phyloP scores from a whole-genome alignment of 768 basidiomycete genomes.

The Inosperma sp. region DNA sequence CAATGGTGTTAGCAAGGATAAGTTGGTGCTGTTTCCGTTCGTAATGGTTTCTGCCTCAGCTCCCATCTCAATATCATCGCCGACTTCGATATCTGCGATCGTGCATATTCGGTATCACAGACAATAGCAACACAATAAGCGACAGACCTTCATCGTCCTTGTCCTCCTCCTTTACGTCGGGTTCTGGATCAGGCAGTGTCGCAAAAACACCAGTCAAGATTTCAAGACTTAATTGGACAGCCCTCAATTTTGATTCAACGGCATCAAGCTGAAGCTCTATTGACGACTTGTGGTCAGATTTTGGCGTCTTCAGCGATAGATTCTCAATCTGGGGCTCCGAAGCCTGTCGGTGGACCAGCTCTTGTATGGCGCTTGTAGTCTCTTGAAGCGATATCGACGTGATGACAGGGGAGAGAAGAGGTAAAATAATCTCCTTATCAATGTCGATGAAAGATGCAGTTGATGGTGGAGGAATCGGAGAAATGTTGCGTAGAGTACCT shows the following conservation, averaged over 20 bases:
- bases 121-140: neutral
- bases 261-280: conserved; percentile 67
- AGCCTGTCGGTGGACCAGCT: conserved; percentile 51
- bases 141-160: conserved; percentile 31
- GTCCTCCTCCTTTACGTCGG: conserved; percentile 37
- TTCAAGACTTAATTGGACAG: conserved; percentile 80
- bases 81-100: conserved; percentile 18
- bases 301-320: conserved; percentile 58
- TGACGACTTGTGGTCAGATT: conserved; percentile 70
- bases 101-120: conserved; percentile 2
- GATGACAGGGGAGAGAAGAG: conserved; percentile 63
- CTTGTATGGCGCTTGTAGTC: conserved; percentile 44
- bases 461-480: conserved; percentile 69
- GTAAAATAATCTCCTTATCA: conserved; percentile 67
- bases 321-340: conserved; percentile 51
- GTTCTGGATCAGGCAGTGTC: conserved; percentile 73
- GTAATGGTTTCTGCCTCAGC: conserved; percentile 39
- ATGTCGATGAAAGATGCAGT: conserved; percentile 58
- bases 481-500: conserved; percentile 77
- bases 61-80: conserved; percentile 38
- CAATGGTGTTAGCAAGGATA: conserved; percentile 55
- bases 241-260: conserved; percentile 66
- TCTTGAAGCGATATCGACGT: conserved; percentile 54
- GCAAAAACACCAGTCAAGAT: conserved; percentile 87
- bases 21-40: conserved; percentile 23